Evolutionary conservation across 1,139 yeast genomes (phyloP), one percentile per base, ranked within the genome.

Genomic region (Geotrichum reessii): DNA sequence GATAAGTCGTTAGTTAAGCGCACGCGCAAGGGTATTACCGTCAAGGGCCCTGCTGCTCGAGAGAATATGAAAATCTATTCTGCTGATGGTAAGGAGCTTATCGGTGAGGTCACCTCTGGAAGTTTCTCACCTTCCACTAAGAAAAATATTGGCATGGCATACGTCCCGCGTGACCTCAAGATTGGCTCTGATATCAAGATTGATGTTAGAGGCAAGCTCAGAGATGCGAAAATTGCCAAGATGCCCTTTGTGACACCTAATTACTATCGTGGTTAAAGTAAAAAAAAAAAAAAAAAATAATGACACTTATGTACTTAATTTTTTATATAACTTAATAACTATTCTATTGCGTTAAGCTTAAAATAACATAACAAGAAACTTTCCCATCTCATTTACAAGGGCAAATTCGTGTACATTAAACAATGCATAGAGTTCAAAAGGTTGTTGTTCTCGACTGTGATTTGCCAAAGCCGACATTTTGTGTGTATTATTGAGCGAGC

Each of bases 11-110:
- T 78, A 50, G 81, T 83, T 50, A 71, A 79, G 28, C 78, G 78
- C 57, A 82, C 88, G 65, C 84, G 99, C 70, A 87, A 90, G 31
- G 98, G 97, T 8, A 76, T 84, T 64, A 73, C 77, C 19, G 82
- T 87, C 17, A 81, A 80, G 66, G 98, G 97, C 1, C 97, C 98
- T 31, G 90, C 99, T 3, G 97, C 98, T 52, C 84, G 99, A 73
- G 85, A 86, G 31, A 91, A 90, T n/a, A 78, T 83, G 64, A 83
- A 82, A 67, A 81, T 93, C 28, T 86, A 78, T 65, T 71, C 76
- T 53, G 77, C 74, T n/a, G 81, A 80, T 56, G 79, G 74, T 44
- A 79, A 79, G 12, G 78, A 76, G 54, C 76, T 78, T 59, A 81
- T 92, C 52, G 98, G 99, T 24, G 74, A 73, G 53, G 85, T 92